These are phyloP conservation scores for Skeletonema grethae DNA, from an alignment of 108 stramenopile genomes.

Conservation along the genomic window DNA sequence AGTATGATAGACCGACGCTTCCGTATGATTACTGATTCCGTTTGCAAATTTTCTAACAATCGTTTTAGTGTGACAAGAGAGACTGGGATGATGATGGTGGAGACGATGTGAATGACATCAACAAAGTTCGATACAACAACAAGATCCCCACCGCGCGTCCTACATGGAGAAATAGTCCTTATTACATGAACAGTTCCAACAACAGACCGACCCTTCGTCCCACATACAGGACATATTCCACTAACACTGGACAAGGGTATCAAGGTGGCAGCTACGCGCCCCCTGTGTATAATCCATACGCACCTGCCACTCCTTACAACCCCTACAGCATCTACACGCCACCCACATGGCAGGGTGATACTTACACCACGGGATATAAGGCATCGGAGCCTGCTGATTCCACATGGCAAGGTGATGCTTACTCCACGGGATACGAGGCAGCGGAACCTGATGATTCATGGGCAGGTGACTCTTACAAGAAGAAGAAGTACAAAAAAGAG, in stretches of 20 bases:
- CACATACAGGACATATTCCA: not conserved
- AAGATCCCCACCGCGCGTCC: not conserved
- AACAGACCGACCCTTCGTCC: not conserved
- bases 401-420: not conserved
- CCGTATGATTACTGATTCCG: not conserved
- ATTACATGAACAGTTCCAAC: not conserved
- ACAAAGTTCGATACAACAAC: not conserved
- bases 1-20: not conserved
- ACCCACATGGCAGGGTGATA: not conserved
- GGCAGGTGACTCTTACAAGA: not conserved
- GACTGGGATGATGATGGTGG: constrained; percentile 5
- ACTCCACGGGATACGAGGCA: not conserved
- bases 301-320: not conserved
- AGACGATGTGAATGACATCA: not conserved
- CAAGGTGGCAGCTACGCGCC: not conserved
- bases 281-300: not conserved
- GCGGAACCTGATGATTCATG: not conserved
- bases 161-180: not conserved
- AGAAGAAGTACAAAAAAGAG: not conserved
- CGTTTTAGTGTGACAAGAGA: not conserved
- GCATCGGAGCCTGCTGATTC: not conserved
- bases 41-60: not conserved
- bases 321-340: not conserved
- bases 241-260: not conserved
- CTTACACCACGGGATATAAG: not conserved